Evolutionary conservation across 192 early-diverging fungal genomes (phyloP), one percentile per base, ranked within the genome.

Genomic region (Glomus cerebriforme): DNA sequence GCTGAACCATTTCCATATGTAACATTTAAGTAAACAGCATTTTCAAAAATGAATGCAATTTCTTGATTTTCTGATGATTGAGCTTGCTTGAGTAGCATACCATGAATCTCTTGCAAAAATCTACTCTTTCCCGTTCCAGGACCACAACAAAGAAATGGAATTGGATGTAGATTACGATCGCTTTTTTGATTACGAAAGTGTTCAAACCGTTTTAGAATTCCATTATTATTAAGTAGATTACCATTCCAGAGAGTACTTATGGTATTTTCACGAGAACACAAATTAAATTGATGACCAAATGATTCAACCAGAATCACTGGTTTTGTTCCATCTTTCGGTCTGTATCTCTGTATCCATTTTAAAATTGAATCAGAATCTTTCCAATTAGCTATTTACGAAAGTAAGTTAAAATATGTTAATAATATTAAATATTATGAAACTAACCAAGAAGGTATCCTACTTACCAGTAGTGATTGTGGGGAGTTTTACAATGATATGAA

Each of bases 1-100:
- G 71, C 27, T n/a, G 45, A 73, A 45, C 71, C 45, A 54, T 73
- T 73, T 4, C 71, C 47, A 73, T 73, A 73, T 49, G 71, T 73
- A 27, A 58, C 17, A 27, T 73, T 73, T 7, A 73, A 7, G 24
- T 45, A 45, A 26, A 47, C 26, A 19, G 49, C 49, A 7, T 73
- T 13, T 27, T 7, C n/a, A 29, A 73, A 31, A 29, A 58, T 29
- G 10, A 3, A 54, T 54, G 10, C 22, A 58, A 54, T 47, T 54
- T 73, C 45, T 7, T 35, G 3, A 69, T 73, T 39, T 6, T 73
- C 22, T 29, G 26, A 73, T 73, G 10, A 26, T 58, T 31, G 24
- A 54, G 71, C 71, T 12, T 49, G n/a, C 24, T 73, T 73, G 7
- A 7, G 24, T 49, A 58, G 8, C 47, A 73, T 47, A 15, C 47